Evolutionary conservation across 2,329 filamentous ascomycete species (phyloP), one percentile per base, ranked within the genome.

Genomic region (Metarhizium anisopliae): DNA sequence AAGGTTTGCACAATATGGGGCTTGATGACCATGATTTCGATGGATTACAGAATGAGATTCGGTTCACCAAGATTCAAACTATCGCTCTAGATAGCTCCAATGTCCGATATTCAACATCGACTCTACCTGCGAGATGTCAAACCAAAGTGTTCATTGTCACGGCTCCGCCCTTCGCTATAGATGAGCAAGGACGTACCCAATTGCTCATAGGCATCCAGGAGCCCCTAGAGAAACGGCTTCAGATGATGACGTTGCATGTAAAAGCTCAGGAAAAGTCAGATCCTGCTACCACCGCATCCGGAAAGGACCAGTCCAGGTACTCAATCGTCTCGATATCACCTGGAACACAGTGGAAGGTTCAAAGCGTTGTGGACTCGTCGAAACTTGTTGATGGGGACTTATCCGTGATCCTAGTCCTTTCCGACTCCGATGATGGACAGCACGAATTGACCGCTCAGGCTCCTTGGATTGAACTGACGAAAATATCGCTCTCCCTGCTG

Each of bases 11-110:
- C 62, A 87, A 78, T 58, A 88, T 89, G 82, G 86, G 83, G 1
- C 74, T 90, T 25, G 84, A 88, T 54, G 86, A 89, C 64, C 80
- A 84, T n/a, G 82, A 83, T 58, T 83, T 87, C 57, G 86, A 89
- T 57, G 85, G 86, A 0, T 72, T 92, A 8, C 79, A 83, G 16
- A 84, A 86, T 56, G 88, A 92, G 66, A 78, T 92, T n/a, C 69
- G 87, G 11, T 79, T 92, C 52, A 82, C 79, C 16, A 89, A 86
- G 62, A 80, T 93, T 32, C 84, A 88, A 60, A 86, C 78, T 57
- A 80, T 89, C 55, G 75, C 84, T 5, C 72, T 84, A 66, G 77
- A 87, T 56, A 82, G 81, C 62, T 75, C 74, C 47, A 85, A 82
- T 63, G 72, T 86, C 43, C 78, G 81, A 4, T 85, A 84, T 62